Percentiles rank a stretch among this genome's conserved stretches.
These are phyloP conservation scores for Cicer chorassanicum DNA, from an alignment of 306 rosid species.

Conservation along the genomic window DNA sequence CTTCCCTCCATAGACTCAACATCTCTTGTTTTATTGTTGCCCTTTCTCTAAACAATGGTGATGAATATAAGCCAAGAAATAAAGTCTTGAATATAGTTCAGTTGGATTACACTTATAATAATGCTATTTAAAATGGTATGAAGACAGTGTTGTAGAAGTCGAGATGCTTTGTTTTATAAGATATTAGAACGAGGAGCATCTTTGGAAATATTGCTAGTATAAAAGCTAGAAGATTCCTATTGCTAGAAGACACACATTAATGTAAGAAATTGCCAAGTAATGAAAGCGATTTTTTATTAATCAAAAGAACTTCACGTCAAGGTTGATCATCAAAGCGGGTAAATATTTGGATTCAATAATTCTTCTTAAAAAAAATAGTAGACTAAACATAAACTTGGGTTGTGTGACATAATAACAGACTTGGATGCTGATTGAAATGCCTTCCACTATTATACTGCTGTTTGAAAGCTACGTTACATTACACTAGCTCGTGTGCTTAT, in stretches of 20 bases:
- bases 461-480: slow-evolving; percentile 42
- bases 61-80: slow-evolving; percentile 33
- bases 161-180: slow-evolving; percentile 36
- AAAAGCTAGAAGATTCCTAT: slow-evolving; percentile 36
- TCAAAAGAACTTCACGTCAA: not conserved
- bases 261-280: not conserved
- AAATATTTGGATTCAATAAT: not conserved
- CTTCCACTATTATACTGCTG: slow-evolving; percentile 38
- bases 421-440: slow-evolving; percentile 38
- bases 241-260: slow-evolving; percentile 43
- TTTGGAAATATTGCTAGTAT: slow-evolving; percentile 11
- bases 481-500: slow-evolving; percentile 14
- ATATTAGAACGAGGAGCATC: slow-evolving; percentile 45
- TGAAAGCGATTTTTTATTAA: not conserved
- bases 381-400: not conserved
- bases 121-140: slow-evolving; percentile 22
- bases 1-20: slow-evolving; percentile 52
- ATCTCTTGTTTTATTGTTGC: slow-evolving; percentile 43
- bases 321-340: not conserved
- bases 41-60: slow-evolving; percentile 41
- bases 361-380: not conserved
- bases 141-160: not conserved
- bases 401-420: slow-evolving; percentile 11
- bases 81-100: slow-evolving; percentile 23
- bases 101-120: slow-evolving; percentile 6